These are phyloP conservation scores for Pythium periplocum DNA, from an alignment of 352 stramenopile genomes.

Conservation along the genomic window DNA sequence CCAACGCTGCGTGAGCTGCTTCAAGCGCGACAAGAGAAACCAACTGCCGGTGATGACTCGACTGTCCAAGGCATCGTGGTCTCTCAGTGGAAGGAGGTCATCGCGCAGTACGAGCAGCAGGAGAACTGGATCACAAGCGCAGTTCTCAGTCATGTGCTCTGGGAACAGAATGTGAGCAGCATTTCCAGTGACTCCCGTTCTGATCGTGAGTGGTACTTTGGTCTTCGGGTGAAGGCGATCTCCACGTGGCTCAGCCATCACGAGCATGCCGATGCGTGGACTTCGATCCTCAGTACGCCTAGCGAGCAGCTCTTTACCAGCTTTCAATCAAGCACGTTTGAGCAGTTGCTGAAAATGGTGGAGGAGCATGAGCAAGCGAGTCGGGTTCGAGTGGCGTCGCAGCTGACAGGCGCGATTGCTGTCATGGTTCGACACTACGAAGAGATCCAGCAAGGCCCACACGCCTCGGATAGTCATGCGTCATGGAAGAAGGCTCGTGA, in stretches of 20 bases:
- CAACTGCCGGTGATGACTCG: background rate
- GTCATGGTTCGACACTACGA: conserved; percentile 8
- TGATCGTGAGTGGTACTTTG: conserved; percentile 29
- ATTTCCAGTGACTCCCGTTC: background rate
- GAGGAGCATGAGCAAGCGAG: too few species aligned
- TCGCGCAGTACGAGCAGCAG: conserved; percentile 20
- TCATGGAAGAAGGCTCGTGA: conserved; percentile 40
- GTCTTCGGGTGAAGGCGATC: conserved; percentile 47
- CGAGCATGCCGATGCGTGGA: conserved; percentile 5
- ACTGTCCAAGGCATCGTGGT: conserved; percentile 10
- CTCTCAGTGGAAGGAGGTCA: conserved; percentile 16
- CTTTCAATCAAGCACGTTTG: too few species aligned
- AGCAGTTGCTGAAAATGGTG: too few species aligned
- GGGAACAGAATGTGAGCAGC: conserved; percentile 5
- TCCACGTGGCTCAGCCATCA: conserved; percentile 22
- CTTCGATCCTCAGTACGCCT: conserved; percentile 14
- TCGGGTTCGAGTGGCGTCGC: too few species aligned
- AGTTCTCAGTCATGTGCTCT: conserved; percentile 33
- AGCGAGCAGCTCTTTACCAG: too few species aligned
- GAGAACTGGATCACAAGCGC: conserved; percentile 27
- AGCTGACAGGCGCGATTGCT: conserved; percentile 15
- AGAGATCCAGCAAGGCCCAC: background rate
- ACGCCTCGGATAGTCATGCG: background rate
- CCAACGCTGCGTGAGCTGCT: conserved; percentile 6
- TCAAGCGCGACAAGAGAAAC: conserved; percentile 1